Evolutionary conservation across 257 asterid species (phyloP).

Genomic region (Ajuga chamaepitys): DNA sequence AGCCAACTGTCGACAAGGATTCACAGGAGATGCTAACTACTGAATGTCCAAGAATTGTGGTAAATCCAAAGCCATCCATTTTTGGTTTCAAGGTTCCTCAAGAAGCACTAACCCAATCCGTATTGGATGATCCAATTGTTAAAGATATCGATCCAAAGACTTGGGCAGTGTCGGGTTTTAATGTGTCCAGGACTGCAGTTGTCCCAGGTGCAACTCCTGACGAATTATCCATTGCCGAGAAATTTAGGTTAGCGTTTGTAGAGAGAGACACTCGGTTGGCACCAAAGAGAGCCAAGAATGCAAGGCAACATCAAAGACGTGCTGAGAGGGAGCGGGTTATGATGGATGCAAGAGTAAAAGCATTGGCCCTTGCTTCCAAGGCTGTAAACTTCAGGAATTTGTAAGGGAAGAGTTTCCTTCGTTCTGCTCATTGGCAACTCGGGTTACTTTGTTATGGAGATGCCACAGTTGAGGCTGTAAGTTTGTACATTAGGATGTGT

Average conservation of each 20-base stretch:
- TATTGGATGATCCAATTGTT: slow-evolving; percentile 58
- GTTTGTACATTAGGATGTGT: no score
- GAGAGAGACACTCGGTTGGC: slow-evolving; percentile 92
- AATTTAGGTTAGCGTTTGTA: slow-evolving; percentile 77
- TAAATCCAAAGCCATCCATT: slow-evolving; percentile 72
- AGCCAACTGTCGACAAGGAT: slow-evolving; percentile 78
- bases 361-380: slow-evolving; percentile 72
- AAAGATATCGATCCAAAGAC: slow-evolving; percentile 66
- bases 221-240: slow-evolving; percentile 80
- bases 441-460: background rate
- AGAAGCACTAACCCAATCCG: slow-evolving; percentile 49
- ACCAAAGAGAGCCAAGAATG: slow-evolving; percentile 93
- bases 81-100: slow-evolving; percentile 62
- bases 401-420: slow-evolving; percentile 7
- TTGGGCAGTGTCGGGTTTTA: slow-evolving; percentile 56
- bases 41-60: slow-evolving; percentile 76
- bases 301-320: slow-evolving; percentile 84
- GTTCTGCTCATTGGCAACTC: background rate
- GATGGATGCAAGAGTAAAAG: slow-evolving; percentile 60
- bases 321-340: slow-evolving; percentile 70
- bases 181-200: slow-evolving; percentile 10
- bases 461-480: no score
- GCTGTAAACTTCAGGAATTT: slow-evolving; percentile 43
- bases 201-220: slow-evolving; percentile 22
- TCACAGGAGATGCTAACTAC: slow-evolving; percentile 46